Base-by-base conservation (phyloP, 306 rosid genomes). In the Prunus mume region DNA sequence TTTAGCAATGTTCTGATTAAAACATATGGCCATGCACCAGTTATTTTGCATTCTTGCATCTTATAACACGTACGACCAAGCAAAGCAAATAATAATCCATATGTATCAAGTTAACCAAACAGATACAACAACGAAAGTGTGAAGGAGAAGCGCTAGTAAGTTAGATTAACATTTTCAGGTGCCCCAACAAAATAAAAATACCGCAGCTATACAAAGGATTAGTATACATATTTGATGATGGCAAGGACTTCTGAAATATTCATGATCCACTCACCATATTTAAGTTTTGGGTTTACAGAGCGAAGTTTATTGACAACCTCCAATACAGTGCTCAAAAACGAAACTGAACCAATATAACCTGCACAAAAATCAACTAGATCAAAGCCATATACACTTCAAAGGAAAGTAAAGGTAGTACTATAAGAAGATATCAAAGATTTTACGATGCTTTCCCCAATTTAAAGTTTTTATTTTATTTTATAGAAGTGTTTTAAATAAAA, bases 321-420 rank as follows among this genome's bases (percentile, higher is more conserved):
- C 87, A 90, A 82, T 47, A 93, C 88, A 19, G 90, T 82, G 83
- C 71, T 82, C 67, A 93, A 86, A 81, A 93, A 93, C 67, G 97
- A 86, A 85, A 88, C 86, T 14, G 90, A 88, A 80, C 97, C 97
- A 69, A 91, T 92, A 82, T 92, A 92, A 75, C 97, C 97, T 92
- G 91, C 78, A 79, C 18, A 20, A 43, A 66, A 67, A 62, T 38
- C 65, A 68, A 58, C 68, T n/a, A 71, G 64, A 73, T 32, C 58
- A 64, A 71, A 61, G 43, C 38, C 61, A 57, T 32, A 65, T 46
- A 78, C n/a, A 68, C 22, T 65, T 28, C 41, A 64, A 72, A 28
- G 1, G 54, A 75, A 69, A 9, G 38, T 2, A 56, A 4, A 41
- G 5, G 66, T 28, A 47, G 43, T 34, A 25, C 3, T 9, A 12